Conservation (phyloP, 768 basidiomycete genomes). For the Lactarius sanguifluus region DNA sequence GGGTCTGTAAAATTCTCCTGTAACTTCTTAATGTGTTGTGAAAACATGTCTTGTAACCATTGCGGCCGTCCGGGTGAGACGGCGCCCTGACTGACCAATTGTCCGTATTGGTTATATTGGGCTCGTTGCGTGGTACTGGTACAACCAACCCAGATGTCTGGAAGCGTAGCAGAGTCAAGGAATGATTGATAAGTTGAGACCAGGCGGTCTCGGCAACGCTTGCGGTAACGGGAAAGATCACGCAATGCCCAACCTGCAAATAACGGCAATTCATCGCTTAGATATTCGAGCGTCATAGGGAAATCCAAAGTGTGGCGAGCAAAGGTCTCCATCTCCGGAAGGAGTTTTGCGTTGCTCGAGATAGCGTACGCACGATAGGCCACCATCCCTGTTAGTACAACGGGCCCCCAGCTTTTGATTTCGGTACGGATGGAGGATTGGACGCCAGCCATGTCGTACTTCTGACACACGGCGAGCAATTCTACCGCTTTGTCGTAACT, state of each 20-base stretch:
- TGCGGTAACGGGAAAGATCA: slow-evolving; percentile 5
- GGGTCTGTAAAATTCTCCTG: background rate
- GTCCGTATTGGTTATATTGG: no score
- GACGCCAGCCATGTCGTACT: slow-evolving; percentile 31
- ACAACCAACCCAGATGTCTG: background rate
- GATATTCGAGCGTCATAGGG: slow-evolving; percentile 1
- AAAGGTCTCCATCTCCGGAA: background rate
- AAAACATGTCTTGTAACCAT: background rate
- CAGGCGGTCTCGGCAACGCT: background rate
- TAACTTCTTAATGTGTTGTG: background rate
- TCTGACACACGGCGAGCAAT: slow-evolving; percentile 26
- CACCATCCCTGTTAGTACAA: slow-evolving; percentile 1
- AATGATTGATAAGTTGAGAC: background rate
- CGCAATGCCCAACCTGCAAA: slow-evolving; percentile 12
- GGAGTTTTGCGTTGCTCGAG: slow-evolving; percentile 11
- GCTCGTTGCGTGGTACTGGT: background rate
- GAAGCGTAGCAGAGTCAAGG: background rate
- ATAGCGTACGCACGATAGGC: slow-evolving; percentile 27
- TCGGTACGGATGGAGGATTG: slow-evolving; percentile 5
- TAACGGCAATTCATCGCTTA: background rate
- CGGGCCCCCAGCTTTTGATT: background rate
- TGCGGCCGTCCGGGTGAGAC: slow-evolving; percentile 27
- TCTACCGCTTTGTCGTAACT: slow-evolving; percentile 2
- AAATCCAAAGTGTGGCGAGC: slow-evolving; percentile 3
- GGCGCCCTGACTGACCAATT: no score